A percentile compares a stretch with the other conserved stretches of the same genome.
These are phyloP conservation scores for Periglandula ipomoeae DNA, from an alignment of 2,329 filamentous ascomycete species.

Conservation along the genomic window DNA sequence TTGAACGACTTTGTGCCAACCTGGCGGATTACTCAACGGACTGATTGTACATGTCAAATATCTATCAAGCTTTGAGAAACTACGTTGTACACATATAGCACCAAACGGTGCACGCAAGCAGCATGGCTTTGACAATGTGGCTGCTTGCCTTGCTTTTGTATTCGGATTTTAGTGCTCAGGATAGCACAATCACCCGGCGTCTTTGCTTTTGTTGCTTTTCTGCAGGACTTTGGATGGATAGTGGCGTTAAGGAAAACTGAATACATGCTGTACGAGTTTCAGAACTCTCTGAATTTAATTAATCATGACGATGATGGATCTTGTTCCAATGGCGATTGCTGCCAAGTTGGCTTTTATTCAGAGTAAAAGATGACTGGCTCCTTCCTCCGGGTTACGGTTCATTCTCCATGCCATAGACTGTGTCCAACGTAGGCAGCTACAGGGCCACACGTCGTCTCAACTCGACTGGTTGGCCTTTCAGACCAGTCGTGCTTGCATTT, in stretches of 20 bases:
- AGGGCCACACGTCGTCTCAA: no score
- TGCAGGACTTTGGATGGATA: neutral
- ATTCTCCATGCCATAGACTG: no score
- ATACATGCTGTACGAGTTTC: constrained; percentile 2
- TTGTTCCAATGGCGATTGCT: neutral
- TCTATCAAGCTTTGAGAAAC: neutral
- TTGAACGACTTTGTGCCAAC: neutral
- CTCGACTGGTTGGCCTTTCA: no score
- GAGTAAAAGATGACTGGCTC: neutral
- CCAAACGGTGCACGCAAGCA: neutral
- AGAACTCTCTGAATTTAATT: neutral
- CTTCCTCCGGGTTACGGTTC: no score
- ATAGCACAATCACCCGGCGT: neutral
- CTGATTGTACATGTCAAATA: neutral
- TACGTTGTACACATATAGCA: constrained; percentile 5
- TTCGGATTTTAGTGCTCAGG: neutral
- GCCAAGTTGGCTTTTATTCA: neutral
- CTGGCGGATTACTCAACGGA: neutral
- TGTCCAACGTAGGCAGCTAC: no score
- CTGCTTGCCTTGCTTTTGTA: neutral
- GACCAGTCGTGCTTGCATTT: no score
- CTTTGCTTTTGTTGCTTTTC: neutral
- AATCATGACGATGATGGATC: neutral
- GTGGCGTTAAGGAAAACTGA: neutral
- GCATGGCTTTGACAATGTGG: neutral